Evolutionary conservation across 768 basidiomycete genomes (phyloP), one percentile per base, ranked within the genome.

Genomic region (Tylopilus plumbeoviolaceoides): DNA sequence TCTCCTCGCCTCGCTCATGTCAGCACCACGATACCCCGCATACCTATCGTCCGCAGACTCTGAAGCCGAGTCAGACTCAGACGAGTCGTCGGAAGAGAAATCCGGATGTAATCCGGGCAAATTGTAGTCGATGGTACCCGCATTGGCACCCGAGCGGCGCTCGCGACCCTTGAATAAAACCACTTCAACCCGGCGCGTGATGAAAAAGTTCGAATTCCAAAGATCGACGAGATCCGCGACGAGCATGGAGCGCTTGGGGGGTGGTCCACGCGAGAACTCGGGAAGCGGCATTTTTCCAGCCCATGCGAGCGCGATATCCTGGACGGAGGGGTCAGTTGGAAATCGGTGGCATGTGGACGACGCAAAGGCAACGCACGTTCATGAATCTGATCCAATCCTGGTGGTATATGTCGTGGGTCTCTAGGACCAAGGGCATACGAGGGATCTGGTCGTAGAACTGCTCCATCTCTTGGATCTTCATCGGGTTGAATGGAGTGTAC

Each of bases 371-470:
- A 74, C 79, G 12, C 62, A 88, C 89, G 72, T 83, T 81, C 76
- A 87, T 86, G 60, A 89, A 80, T 47, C 90, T 75, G 56, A 78
- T 81, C 90, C 90, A 93, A 61, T 93, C 90, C 50, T 85, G 83
- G 55, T 79, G 77, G 55, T 82, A 82, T 10, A 91, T 83, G 61
- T 93, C 90, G 62, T 91, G 90, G 18, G 87, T 77, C 33, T 80
- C 75, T 21, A 92, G 78, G 11, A 86, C 81, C 7, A 75, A 56
- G 7, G 90, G 90, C 82, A 92, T 85, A 60, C 82, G 78, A 12
- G 89, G 87, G 38, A 83, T 73, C 15, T 75, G 75, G 39, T 84
- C 80, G 42, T 81, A 76, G 59, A 91, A 79, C 23, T 82, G 81
- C 33, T 91, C 85, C 87, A 92, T 85, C 38, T 89, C 83, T 60